Base-by-base conservation (phyloP, 148 eudicot species). In the Spergularia bocconei region DNA sequence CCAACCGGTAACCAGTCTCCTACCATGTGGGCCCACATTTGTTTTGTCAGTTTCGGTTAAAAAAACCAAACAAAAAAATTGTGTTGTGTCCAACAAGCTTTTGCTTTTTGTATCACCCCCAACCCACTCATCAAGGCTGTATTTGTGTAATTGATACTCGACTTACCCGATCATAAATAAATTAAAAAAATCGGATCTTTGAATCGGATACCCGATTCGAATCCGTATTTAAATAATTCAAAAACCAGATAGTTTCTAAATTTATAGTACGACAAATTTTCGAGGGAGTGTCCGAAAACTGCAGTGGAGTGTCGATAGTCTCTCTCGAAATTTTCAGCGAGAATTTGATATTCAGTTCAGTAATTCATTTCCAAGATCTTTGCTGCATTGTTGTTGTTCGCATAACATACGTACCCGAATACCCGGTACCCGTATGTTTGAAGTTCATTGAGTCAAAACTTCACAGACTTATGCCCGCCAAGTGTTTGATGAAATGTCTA, bases 401-500 rank as follows among this genome's bases (percentile, higher is more conserved):
- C 10, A 63, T 36, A 38, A 63, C 16, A 33, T 33, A 36, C 25
- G 25, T 23, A 23, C 25, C 25, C n/a, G n/a, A n/a, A n/a, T n/a
- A n/a, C n/a, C 25, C 25, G 25, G 25, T 23, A 23, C 67, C 67
- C 67, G 29, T 1, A 36, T 38, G 67, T 2, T 29, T 29, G 36
- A 29, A 29, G 36, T 29, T 29, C 36, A 29, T 29, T 29, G 25
- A 23, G 41, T 55, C 13, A 17, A 56, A n/a, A 17, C 29, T 16
- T 36, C 3, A n/a, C 14, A 20, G 25, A 2, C 36, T 25, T 38
- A 63, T 75, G 77, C 77, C 14, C 71, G 38, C 71, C 71, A 75
- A 64, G 63, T 75, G 77, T 78, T 74, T 62, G 78, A 62, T 75
- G 54, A 80, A 70, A 80, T 80, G 83, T 48, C 71, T 57, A 70